Evolutionary conservation across 371 early-diverging fungal genomes (phyloP), one percentile per base, ranked within the genome.

Genomic region (Coemansia sp.): DNA sequence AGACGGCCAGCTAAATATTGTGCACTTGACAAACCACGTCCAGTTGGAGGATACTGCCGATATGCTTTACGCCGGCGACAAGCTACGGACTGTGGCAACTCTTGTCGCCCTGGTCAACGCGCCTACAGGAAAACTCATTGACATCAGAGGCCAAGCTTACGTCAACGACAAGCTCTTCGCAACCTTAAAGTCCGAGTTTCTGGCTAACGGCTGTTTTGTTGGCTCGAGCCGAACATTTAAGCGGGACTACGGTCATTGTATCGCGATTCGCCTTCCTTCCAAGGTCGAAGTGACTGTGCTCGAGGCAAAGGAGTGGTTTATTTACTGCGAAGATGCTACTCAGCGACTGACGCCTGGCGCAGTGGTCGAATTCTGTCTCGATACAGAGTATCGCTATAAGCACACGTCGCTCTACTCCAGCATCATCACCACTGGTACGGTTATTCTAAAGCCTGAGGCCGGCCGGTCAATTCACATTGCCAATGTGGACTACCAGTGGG

Each of bases 151-250:
- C 20, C 20, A 20, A 20, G 20, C 20, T 20, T 20, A 43, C 64
- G 75, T 42, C 42, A 20, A 63, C 10, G 77, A 68, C 14, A 20
- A 68, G 42, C 49, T 52, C 1, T 16, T 80, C 11, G 67, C 68
- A 26, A 40, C 57, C 0, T 10, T 71, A 3, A 51, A 59, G 35
- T 41, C 67, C 45, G 85, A 86, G 47, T 94, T 95, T 85, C 82
- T 96, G 78, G 90, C 91, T 80, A 90, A 93, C 68, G 92, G 93
- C 55, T 84, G 88, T n/a, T 93, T 91, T 81, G 84, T 88, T 57
- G 86, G 89, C 58, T 84, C 82, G 55, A 82, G 80, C 9, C n/a
- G 43, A 4, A 49, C 72, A 1, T 75, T 75, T 42, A 43, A 55
- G 36, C 51, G 48, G 6, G 5, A 55, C 6, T 10, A 5, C 1